Percentiles rank a stretch among this genome's conserved stretches.
Conservation (phyloP, 176 grass and related monocot species). For the Oryza glaberrima region DNA sequence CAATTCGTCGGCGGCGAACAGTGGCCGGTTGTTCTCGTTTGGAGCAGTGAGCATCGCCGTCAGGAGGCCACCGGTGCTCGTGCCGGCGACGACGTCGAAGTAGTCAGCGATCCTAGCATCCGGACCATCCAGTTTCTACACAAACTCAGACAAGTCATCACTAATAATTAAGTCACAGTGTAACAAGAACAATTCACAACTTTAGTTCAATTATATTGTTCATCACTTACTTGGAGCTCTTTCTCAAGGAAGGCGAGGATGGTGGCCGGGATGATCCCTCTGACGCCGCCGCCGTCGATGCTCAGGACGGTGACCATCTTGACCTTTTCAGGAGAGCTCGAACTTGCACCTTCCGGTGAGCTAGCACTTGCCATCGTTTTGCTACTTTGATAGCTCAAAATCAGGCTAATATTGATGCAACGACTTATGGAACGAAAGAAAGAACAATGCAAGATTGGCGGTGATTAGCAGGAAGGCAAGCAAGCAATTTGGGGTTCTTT, state of each 20-base stretch:
- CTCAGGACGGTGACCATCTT: slow-evolving; percentile 67
- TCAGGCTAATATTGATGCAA: neutral
- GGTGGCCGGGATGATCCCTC: slow-evolving; percentile 75
- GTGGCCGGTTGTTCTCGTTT: slow-evolving; percentile 38
- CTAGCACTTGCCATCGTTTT: slow-evolving; percentile 34
- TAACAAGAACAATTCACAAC: neutral
- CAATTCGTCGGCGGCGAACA: slow-evolving; percentile 62
- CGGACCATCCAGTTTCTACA: slow-evolving; percentile 62
- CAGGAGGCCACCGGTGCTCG: slow-evolving; percentile 72
- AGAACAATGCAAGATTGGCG: neutral
- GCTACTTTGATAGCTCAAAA: neutral
- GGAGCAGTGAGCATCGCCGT: slow-evolving; percentile 68
- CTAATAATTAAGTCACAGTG: neutral
- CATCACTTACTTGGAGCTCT: slow-evolving; percentile 61
- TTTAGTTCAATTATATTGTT: neutral
- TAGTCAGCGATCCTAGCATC: slow-evolving; percentile 69
- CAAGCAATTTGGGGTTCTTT: neutral
- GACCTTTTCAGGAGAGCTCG: slow-evolving; percentile 40
- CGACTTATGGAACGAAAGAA: neutral
- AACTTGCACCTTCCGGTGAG: slow-evolving; percentile 10
- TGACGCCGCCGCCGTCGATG: slow-evolving; percentile 73
- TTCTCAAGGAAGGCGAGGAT: slow-evolving; percentile 62
- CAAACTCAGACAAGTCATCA: neutral
- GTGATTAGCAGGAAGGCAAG: neutral
- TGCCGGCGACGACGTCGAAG: slow-evolving; percentile 72